Evolutionary conservation across 805 yeast species (phyloP), one percentile per base, ranked within the genome.

Genomic region (Scheffersomyces spartinae): DNA sequence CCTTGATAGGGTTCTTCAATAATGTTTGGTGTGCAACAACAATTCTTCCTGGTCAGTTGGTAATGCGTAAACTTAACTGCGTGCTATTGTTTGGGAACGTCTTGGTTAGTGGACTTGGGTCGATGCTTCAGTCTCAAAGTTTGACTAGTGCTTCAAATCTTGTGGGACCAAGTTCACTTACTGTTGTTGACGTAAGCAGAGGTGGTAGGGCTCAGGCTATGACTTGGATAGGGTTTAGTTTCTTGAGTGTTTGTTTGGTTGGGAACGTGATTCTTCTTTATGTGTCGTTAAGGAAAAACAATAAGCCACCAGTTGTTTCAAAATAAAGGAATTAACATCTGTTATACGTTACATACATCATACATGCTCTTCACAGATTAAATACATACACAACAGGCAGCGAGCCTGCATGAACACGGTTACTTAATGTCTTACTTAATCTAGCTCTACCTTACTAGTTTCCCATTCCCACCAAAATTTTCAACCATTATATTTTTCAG

Each of bases 81-180:
- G 37, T 40, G 6, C 17, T 45, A 3, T 34, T 46, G 6, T 28
- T 35, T 4, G 26, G 41, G 3, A 41, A 40, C 21, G 40, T 42
- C 5, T 32, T 57, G 4, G 24, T 55, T 3, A 60, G 65, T 64
- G 67, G 65, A 4, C 34, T 60, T n/a, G 65, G 67, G 0, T 45
- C 64, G 5, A 60, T 60, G 67, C 38, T 60, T 6, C 65, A 60
- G 38, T 55, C 49, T 26, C 54, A 56, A 33, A 59, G 64, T 0
- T 48, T 50, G 1, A 38, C 32, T 10, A 38, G 55, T 4, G 43
- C 52, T 4, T 26, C 23, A 7, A 31, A 32, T 9, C 39, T 59
- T 15, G 40, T 52, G 1, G 44, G 44, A 4, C 40, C 43, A 3
- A 37, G 60, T 2, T 50, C 61, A 6, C 38, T 54, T 43, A 34